Evolutionary conservation across 2,329 filamentous ascomycete genomes (phyloP), one percentile per base, ranked within the genome.

Genomic region (Curvularia lunata): DNA sequence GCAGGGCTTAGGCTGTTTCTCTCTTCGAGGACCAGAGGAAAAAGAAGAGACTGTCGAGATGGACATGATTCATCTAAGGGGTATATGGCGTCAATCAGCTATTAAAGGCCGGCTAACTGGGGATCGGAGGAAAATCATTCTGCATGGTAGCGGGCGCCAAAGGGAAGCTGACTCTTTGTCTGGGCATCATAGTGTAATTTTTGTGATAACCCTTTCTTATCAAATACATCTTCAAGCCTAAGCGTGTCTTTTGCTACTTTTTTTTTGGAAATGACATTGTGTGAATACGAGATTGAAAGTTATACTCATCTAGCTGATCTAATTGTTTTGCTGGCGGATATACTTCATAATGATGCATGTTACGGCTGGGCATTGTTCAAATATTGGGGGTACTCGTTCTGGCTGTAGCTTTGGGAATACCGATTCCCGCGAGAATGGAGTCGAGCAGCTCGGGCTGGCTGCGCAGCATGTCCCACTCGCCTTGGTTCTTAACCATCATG

Each of bases 401-500:
- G 18, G 34, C 41, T 47, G 56, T 52, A 16, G 48, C 54, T 30
- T 42, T 67, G 9, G 75, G 75, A 49, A 77, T 70, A 5, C 75
- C 75, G 45, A 76, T 75, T 2, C 68, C 64, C 18, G 61, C 45
- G n/a, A 86, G 71, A 13, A 85, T 74, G 5, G 66, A 63, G 46
- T 79, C 75, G 37, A 86, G 71, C 25, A 76, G 61, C 28, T 75
- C 71, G 16, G 77, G 77, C 28, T 79, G 73, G 5, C 67, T 59
- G 40, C 77, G 74, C 37, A 87, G 65, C 34, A 75, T 61, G 58
- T 85, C 77, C 83, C 83, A 86, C 65, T 86, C 82, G 8, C 76
- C 77, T 64, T 83, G 75, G 6, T 79, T 74, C 69, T 86, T 86
- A 19, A 86, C 84, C 84, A 87, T 84, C 59, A 86, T 71, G 4